Evolutionary conservation across 768 basidiomycete genomes (phyloP).

Genomic region (Gymnopilus dilepis): DNA sequence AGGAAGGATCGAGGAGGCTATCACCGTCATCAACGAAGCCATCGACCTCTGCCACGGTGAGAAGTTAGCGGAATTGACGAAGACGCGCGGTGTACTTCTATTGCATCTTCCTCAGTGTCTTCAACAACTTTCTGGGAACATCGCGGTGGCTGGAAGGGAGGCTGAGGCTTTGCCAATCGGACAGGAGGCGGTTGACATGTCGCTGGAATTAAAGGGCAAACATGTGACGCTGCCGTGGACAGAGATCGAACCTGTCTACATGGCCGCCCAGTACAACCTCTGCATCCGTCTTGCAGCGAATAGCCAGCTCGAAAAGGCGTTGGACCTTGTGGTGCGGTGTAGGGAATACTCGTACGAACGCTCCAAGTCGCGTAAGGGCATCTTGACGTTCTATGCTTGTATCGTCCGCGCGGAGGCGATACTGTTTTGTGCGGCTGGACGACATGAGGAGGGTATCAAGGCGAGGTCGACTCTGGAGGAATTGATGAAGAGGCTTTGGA

Average conservation of each 20-base stretch:
- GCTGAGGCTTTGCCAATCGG: constrained; percentile 10
- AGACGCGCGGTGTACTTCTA: neutral
- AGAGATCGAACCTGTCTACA: constrained; percentile 13
- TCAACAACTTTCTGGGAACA: constrained; percentile 2
- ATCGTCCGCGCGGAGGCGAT: constrained; percentile 5
- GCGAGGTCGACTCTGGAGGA: constrained; percentile 8
- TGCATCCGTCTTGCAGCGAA: constrained; percentile 9
- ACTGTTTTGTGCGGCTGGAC: constrained; percentile 3
- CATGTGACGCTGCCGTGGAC: constrained; percentile 12
- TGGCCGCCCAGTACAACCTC: constrained; percentile 5
- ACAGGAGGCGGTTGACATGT: constrained; percentile 11
- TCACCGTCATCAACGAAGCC: constrained; percentile 12
- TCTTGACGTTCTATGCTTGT: neutral
- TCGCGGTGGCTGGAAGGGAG: constrained; percentile 8
- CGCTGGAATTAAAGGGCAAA: constrained; percentile 5
- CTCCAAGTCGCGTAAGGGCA: neutral
- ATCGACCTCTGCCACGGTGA: constrained; percentile 12
- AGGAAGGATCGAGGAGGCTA: neutral
- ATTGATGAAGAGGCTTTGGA: constrained; percentile 7
- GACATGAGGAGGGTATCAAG: constrained; percentile 9
- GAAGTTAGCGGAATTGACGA: neutral
- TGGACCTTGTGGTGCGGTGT: constrained; percentile 3
- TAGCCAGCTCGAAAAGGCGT: neutral
- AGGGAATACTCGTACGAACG: constrained; percentile 8
- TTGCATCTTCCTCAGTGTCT: constrained; percentile 10